Evolutionary conservation across 2,329 filamentous ascomycete genomes (phyloP), one percentile per base, ranked within the genome.

Genomic region (Trichoderma afroharzianum): DNA sequence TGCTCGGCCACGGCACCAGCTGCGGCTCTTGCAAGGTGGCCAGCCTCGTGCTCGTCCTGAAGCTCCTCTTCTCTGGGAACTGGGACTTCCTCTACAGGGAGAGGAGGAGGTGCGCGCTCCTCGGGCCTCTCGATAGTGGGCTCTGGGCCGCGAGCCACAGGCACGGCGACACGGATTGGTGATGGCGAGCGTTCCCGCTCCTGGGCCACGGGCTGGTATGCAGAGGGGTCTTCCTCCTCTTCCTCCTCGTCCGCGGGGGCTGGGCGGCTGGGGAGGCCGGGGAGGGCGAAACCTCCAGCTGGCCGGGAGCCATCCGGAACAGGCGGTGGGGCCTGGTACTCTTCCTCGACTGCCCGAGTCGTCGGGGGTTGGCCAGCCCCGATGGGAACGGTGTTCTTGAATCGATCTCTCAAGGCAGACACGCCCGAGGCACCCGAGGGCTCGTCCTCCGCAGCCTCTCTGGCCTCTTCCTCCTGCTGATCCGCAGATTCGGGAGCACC

Each of bases 151-250:
- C 92, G 92, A 64, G 89, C 86, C 70, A 98, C 92, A 4, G 96
- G 96, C 81, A 95, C 91, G 15, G 95, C 94, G 75, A 98, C 88
- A 63, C 92, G 92, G 73, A 97, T 91, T 7, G 95, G 95, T 1
- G 93, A 98, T 61, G 85, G 83, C 21, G 67, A 69, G 36, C 67
- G 67, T 62, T 90, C 87, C 70, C 87, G 87, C 73, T 86, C 86
- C 63, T 82, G 72, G 24, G 74, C 74, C 33, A 73, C 69, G 47
- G 77, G 76, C 62, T 79, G 71, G 63, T 80, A 80, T 15, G 80
- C 79, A 2, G 82, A 82, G n/a, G 81, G 84, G 74, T 88, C 86
- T 66, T 88, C 85, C 68, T 91, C 88, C 43, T 85, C 83, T 72
- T 90, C 87, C 71, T 90, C 86, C 85, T 88, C 84, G 8, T 88